A percentile compares a stretch with the other conserved stretches of the same genome.
phyloP scores from a whole-genome alignment of 225 moss, liverwort and hornwort genomes.

The Sphagnum contortum region DNA sequence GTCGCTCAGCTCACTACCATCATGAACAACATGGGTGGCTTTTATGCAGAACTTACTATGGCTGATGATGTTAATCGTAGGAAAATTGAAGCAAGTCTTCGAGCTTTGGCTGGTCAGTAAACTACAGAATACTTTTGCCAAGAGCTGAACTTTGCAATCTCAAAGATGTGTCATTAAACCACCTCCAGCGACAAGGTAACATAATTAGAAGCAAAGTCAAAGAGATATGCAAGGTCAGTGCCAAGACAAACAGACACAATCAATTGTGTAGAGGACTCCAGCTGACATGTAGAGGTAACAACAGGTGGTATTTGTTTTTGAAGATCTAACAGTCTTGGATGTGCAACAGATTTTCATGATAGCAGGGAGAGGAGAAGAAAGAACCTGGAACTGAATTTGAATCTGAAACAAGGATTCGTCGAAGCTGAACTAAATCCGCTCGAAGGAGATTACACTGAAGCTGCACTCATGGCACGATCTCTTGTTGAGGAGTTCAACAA shows the following conservation, averaged over 20 bases:
- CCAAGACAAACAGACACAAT: too few relatives aligned
- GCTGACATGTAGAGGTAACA: too few relatives aligned
- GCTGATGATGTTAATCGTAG: slow-evolving; percentile 52
- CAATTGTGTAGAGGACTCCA: too few relatives aligned
- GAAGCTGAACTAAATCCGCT: slow-evolving; percentile 75
- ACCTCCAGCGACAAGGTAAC: too few relatives aligned
- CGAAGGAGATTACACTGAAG: slow-evolving; percentile 54
- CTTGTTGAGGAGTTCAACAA: slow-evolving; percentile 78
- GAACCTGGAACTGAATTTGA: slow-evolving; percentile 50
- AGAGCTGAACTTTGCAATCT: too few relatives aligned
- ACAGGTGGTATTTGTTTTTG: too few relatives aligned
- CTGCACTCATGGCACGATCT: slow-evolving; percentile 37
- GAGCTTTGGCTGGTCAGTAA: slow-evolving; percentile 31
- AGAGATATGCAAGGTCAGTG: too few relatives aligned
- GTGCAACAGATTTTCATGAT: slow-evolving; percentile 44
- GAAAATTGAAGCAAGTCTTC: slow-evolving; percentile 52
- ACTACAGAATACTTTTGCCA: not conserved
- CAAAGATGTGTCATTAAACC: too few relatives aligned
- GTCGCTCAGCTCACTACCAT: slow-evolving; percentile 31
- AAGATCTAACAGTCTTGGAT: too few relatives aligned
- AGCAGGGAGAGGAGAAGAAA: slow-evolving; percentile 46
- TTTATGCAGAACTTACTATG: slow-evolving; percentile 42
- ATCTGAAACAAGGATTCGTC: slow-evolving; percentile 45
- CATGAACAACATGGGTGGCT: slow-evolving; percentile 67
- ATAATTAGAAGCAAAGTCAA: too few relatives aligned